phyloP scores from a whole-genome alignment of 306 rosid species.

The Prunus kanzakura region DNA sequence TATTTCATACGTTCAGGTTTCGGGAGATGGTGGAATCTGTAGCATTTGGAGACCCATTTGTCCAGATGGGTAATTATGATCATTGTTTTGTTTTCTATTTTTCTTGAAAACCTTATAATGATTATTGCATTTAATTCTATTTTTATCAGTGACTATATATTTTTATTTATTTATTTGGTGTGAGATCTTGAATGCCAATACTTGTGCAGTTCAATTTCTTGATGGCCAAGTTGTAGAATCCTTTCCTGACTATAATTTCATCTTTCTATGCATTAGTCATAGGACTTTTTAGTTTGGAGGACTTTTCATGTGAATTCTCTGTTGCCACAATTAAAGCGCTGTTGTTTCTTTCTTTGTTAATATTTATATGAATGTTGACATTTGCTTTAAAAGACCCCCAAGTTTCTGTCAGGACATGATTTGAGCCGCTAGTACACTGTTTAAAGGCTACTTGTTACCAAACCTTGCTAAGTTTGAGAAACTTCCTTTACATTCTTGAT shows the following conservation, averaged over 20 bases:
- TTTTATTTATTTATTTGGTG: too few relatives aligned
- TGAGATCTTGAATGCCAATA: too few relatives aligned
- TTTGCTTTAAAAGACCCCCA: neutral
- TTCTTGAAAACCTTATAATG: neutral
- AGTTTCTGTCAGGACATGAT: neutral
- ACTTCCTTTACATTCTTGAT: neutral
- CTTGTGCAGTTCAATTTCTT: too few relatives aligned
- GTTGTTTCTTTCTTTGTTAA: neutral
- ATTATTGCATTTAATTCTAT: neutral
- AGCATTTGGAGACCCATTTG: slow-evolving; percentile 96
- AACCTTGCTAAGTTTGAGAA: neutral
- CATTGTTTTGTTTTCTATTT: slow-evolving; percentile 10
- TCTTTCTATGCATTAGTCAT: neutral
- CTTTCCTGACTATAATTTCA: too few relatives aligned
- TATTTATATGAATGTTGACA: neutral
- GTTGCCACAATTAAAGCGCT: neutral
- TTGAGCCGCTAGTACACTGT: neutral
- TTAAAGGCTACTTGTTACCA: neutral
- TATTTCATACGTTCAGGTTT: slow-evolving; percentile 41
- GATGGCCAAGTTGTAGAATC: too few relatives aligned
- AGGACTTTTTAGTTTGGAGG: neutral
- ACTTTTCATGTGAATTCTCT: neutral
- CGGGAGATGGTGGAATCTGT: slow-evolving; percentile 55
- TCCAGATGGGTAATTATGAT: slow-evolving; percentile 79
- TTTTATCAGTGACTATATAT: neutral